phyloP scores from a whole-genome alignment of 305 asterid species.

The Fraxinus albicans region DNA sequence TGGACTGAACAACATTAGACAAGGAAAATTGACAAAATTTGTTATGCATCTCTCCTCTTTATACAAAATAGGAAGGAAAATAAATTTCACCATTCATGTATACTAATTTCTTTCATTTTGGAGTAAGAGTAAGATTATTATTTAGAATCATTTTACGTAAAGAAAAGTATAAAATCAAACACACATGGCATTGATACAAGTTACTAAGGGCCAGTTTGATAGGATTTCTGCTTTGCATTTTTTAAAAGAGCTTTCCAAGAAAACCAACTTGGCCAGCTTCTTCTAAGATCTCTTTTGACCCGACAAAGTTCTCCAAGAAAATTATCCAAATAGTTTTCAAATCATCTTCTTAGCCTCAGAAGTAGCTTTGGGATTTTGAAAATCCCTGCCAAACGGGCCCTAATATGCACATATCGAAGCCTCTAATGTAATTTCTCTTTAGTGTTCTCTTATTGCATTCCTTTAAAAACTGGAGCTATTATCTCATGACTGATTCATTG shows the following conservation, averaged over 20 bases:
- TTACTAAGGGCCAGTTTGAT: not conserved
- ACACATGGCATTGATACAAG: not conserved
- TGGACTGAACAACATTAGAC: not conserved
- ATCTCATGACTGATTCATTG: not conserved
- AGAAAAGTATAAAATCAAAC: not conserved
- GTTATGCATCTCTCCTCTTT: not conserved
- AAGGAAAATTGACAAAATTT: not conserved
- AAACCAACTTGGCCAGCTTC: not conserved
- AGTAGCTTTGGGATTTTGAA: not conserved
- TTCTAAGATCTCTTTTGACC: not conserved
- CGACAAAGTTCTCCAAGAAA: not conserved
- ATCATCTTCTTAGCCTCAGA: not conserved
- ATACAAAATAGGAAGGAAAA: not conserved
- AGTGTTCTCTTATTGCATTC: not conserved
- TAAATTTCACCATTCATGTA: not conserved
- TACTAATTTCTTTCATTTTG: not conserved
- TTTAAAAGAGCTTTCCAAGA: not conserved
- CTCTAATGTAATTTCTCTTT: not conserved
- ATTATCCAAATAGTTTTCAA: too few species aligned
- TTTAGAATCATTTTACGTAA: not conserved
- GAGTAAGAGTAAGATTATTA: not conserved
- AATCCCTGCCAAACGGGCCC: not conserved
- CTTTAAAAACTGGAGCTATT: not conserved
- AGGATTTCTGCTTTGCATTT: not conserved
- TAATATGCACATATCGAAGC: not conserved